A percentile compares a stretch with the other conserved stretches of the same genome.
Evolutionary conservation across 192 early-diverging fungal species (phyloP).

Genomic region (Coemansia sp.): DNA sequence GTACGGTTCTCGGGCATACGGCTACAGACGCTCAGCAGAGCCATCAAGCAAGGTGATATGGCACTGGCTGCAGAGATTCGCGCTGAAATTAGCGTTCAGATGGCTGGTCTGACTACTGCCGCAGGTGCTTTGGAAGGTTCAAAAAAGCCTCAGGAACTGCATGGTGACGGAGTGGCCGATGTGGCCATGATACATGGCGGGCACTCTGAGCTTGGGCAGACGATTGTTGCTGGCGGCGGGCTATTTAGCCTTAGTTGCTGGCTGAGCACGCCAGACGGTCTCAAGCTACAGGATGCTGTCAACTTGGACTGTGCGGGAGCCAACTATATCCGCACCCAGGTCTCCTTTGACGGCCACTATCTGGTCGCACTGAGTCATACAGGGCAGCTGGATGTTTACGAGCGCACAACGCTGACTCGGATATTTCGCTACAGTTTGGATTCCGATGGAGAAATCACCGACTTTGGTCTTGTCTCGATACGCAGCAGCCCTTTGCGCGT

Average conservation of each 20-base stretch:
- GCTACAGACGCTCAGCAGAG: slow-evolving; percentile 17
- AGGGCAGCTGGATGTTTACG: slow-evolving; percentile 35
- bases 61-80: slow-evolving; percentile 15
- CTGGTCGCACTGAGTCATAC: slow-evolving; percentile 25
- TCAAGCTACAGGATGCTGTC: slow-evolving; percentile 23
- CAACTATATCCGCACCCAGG: slow-evolving; percentile 16
- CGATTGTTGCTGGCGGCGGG: slow-evolving; percentile 28
- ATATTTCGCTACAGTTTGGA: slow-evolving; percentile 30
- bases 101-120: neutral
- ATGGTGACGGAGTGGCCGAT: slow-evolving; percentile 9
- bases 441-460: slow-evolving; percentile 2
- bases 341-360: slow-evolving; percentile 23
- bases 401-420: slow-evolving; percentile 37
- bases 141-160: no score
- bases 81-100: slow-evolving; percentile 21
- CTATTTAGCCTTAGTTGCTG: slow-evolving; percentile 33
- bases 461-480: slow-evolving; percentile 29
- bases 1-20: slow-evolving; percentile 33
- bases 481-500: neutral
- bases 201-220: slow-evolving; percentile 3
- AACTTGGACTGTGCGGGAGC: slow-evolving; percentile 17
- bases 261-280: slow-evolving; percentile 3
- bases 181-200: slow-evolving; percentile 15
- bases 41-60: slow-evolving; percentile 27
- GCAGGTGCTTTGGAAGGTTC: no score